Evolutionary conservation across 805 yeast species (phyloP), one percentile per base, ranked within the genome.

Genomic region (Metschnikowia colocasiae): DNA sequence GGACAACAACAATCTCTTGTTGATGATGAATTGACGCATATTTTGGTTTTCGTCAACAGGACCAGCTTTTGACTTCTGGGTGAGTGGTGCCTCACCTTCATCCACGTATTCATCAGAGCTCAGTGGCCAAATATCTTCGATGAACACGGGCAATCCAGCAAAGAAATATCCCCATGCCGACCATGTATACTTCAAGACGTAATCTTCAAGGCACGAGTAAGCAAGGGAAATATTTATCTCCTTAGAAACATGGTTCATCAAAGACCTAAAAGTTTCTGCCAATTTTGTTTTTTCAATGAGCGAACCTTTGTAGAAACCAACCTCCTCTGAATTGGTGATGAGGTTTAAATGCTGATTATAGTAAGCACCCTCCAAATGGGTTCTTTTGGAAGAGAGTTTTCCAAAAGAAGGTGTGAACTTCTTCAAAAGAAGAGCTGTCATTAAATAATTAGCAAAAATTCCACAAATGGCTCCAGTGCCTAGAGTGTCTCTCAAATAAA

Each of bases 151-250:
- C 52, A 91, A 76, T 1, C 96, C 85, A 0, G 96, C 87, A 68
- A 88, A 90, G 19, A 90, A 66, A 62, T 89, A 90, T n/a, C 97
- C 97, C 68, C 91, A 78, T 0, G 95, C 96, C 3, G 96, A 89
- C 97, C 97, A 91, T 10, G 92, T 81, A 61, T 87, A 89, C 67
- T 90, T 91, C 64, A 91, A 76, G 40, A 90, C 80, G 59, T 89
- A 88, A 61, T 89, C 95, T 68, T 91, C 97, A 49, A 86, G 65
- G 51, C 87, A 73, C 43, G 82, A 83, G 63, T 89, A 91, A 9
- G 75, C 67, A 47, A 87, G 82, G 50, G 85, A 79, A 34, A 77
- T 72, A 50, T 78, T 73, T 55, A 82, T 79, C 48, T 82, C 79
- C 45, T 71, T 69, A 39, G 74, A 65, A 47, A 81, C 68, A 52